Conservation (phyloP, 306 rosid species). For the Gastrolobium villosum region DNA sequence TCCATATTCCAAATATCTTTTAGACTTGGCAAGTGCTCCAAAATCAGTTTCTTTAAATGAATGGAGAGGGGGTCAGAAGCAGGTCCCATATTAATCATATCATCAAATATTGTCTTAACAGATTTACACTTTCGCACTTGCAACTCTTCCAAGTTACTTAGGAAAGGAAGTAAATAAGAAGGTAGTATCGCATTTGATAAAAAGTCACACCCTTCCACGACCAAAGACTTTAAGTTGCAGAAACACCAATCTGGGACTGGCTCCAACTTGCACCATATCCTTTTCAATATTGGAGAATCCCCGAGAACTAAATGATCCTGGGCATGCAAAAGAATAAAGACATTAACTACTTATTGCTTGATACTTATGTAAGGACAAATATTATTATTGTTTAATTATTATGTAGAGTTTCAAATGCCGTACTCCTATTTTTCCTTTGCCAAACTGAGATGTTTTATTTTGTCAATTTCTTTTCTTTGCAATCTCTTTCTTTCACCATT, state of each 20-base stretch:
- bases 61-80: no score
- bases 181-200: neutral
- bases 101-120: slow-evolving; percentile 2
- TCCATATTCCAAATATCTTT: slow-evolving; percentile 3
- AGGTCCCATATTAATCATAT: no score
- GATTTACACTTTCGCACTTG: neutral
- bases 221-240: neutral
- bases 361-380: no score
- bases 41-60: neutral
- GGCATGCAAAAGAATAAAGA: neutral
- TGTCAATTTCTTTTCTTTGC: no score
- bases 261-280: neutral
- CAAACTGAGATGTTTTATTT: no score
- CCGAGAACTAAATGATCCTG: neutral
- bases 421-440: no score
- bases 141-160: neutral
- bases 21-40: neutral
- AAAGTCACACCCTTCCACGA: neutral
- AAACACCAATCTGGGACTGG: neutral
- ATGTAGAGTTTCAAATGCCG: no score
- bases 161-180: neutral
- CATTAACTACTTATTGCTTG: neutral
- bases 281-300: neutral
- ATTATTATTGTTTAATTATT: no score
- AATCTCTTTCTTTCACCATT: no score